A percentile compares a stretch with the other conserved stretches of the same genome.
Evolutionary conservation across 768 basidiomycete genomes (phyloP).

Genomic region (Tylopilus subfusipes): DNA sequence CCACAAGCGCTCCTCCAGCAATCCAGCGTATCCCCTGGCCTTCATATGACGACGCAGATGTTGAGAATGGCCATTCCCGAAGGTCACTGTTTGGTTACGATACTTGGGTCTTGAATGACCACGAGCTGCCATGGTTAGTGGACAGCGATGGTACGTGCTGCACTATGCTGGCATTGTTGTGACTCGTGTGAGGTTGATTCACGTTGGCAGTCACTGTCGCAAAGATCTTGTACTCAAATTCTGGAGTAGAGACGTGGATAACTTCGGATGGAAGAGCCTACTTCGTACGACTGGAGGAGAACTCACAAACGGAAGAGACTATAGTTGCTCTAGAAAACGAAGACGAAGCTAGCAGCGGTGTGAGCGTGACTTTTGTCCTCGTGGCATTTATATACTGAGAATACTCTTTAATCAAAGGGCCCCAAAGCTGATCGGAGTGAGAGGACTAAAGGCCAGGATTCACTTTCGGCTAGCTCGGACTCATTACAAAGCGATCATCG

Average conservation of each 20-base stretch:
- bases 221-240: constrained; percentile 55
- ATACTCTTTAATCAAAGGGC: constrained; percentile 6
- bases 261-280: constrained; percentile 84
- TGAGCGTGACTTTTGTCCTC: constrained; percentile 18
- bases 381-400: constrained; percentile 1
- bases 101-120: constrained; percentile 66
- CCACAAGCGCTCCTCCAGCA: constrained; percentile 69
- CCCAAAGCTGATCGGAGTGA: constrained; percentile 3
- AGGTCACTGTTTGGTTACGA: constrained; percentile 49
- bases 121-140: constrained; percentile 71
- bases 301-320: constrained; percentile 6
- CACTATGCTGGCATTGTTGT: neutral
- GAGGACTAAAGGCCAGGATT: constrained; percentile 2
- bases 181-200: neutral
- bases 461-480: constrained; percentile 1
- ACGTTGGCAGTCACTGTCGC: constrained; percentile 53
- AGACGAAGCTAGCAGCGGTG: constrained; percentile 51
- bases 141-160: constrained; percentile 59
- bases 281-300: constrained; percentile 62
- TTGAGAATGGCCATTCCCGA: constrained; percentile 32
- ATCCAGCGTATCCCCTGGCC: constrained; percentile 89
- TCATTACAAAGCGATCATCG: constrained; percentile 12
- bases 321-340: constrained; percentile 27
- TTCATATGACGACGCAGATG: constrained; percentile 40
- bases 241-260: constrained; percentile 76